These are phyloP conservation scores for Candida alai DNA, from an alignment of 805 yeast species.

Conservation along the genomic window DNA sequence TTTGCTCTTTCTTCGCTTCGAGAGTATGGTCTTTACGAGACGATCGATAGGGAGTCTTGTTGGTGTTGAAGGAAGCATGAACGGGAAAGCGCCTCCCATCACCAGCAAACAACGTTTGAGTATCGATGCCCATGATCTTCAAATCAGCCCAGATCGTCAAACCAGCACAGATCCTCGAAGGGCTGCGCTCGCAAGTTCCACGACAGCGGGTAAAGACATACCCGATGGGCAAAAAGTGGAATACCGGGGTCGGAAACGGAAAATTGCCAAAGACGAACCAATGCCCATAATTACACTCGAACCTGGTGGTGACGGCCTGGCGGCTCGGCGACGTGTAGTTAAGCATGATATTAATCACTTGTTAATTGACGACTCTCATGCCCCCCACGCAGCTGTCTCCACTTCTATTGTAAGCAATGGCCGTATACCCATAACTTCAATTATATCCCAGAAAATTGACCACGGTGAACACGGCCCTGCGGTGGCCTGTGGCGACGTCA, in stretches of 20 bases:
- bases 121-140: too few relatives aligned
- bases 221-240: too few relatives aligned
- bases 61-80: too few relatives aligned
- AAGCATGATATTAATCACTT: slow-evolving; percentile 10
- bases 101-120: too few relatives aligned
- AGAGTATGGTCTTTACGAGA: too few relatives aligned
- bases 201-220: too few relatives aligned
- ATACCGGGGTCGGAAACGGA: slow-evolving; percentile 5
- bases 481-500: neutral
- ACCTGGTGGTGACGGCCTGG: neutral
- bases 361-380: slow-evolving; percentile 6
- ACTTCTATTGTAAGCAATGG: neutral
- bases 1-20: too few relatives aligned
- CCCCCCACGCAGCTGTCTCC: slow-evolving; percentile 1
- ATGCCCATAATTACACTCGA: neutral
- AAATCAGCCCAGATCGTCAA: too few relatives aligned
- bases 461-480: neutral
- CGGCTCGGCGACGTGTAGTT: neutral
- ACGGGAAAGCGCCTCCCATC: too few relatives aligned
- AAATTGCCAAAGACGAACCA: slow-evolving; percentile 2
- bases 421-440: slow-evolving; percentile 11
- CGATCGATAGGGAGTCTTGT: too few relatives aligned
- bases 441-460: slow-evolving; percentile 14
- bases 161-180: too few relatives aligned
- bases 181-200: too few relatives aligned